A percentile compares a stretch with the other conserved stretches of the same genome.
These are phyloP conservation scores for Solanum pimpinellifolium DNA, from an alignment of 257 asterid species.

Conservation along the genomic window DNA sequence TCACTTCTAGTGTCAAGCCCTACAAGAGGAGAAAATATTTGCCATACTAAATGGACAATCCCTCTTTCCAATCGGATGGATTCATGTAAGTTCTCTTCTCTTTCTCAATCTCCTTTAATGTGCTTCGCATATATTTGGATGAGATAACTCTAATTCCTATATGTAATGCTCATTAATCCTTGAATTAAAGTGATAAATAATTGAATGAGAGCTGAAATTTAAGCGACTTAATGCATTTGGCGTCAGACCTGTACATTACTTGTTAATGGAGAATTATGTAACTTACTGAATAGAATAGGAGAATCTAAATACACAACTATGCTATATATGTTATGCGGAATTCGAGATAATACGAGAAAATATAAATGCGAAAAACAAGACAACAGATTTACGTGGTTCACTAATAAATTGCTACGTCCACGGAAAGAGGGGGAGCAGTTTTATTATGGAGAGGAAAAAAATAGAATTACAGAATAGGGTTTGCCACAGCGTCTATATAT, in stretches of 20 bases:
- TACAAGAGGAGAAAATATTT: constrained; percentile 39
- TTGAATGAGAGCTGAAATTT: background rate
- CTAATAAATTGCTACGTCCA: no score
- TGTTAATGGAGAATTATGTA: background rate
- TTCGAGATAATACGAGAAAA: no score
- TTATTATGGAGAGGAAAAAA: no score
- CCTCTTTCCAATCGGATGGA: constrained; percentile 44
- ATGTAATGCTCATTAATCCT: background rate
- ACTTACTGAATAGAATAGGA: no score
- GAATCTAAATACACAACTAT: no score
- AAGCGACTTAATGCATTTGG: background rate
- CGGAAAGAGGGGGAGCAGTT: no score
- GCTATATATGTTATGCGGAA: no score
- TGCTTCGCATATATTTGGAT: background rate
- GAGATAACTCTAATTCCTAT: background rate
- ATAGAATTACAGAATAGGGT: no score
- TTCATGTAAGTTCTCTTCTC: constrained; percentile 24
- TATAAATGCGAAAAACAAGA: no score
- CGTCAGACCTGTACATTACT: background rate
- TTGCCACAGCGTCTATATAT: no score
- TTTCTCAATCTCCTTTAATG: background rate
- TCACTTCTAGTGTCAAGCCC: constrained; percentile 29
- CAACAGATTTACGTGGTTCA: no score
- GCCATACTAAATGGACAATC: constrained; percentile 33
- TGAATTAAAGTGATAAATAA: background rate